Conservation (phyloP, 148 eudicot species). For the Euryodendron excelsum region DNA sequence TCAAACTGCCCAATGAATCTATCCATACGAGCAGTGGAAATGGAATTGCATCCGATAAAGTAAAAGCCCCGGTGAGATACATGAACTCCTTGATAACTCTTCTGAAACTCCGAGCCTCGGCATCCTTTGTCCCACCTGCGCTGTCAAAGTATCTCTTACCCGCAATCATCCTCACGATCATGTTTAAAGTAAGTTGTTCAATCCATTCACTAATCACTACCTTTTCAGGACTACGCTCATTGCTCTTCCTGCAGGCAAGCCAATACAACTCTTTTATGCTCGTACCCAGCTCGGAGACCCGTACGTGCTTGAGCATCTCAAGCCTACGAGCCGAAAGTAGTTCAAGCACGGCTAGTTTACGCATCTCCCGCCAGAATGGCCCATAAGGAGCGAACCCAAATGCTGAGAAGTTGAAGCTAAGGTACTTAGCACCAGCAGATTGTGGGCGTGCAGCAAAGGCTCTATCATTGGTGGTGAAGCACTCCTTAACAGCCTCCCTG, state of each 20-base stretch:
- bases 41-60: conserved; percentile 24
- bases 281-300: background rate
- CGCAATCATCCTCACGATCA: background rate
- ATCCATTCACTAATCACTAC: background rate
- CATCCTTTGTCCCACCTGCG: background rate
- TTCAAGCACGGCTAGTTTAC: background rate
- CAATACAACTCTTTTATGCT: background rate
- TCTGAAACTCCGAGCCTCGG: conserved; percentile 11
- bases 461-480: conserved; percentile 8
- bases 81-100: conserved; percentile 20
- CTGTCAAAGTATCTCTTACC: conserved; percentile 6
- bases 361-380: conserved; percentile 2
- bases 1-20: conserved; percentile 17
- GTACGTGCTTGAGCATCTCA: background rate
- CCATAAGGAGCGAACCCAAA: background rate
- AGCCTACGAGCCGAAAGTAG: background rate
- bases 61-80: conserved; percentile 2
- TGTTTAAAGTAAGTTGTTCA: background rate
- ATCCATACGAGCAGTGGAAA: conserved; percentile 21
- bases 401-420: background rate
- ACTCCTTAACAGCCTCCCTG: conserved; percentile 9
- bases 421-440: background rate
- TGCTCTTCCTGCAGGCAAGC: background rate
- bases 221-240: background rate
- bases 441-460: background rate